Conservation (phyloP, 2,329 filamentous ascomycete genomes). For the Tympanopsis confertula region DNA sequence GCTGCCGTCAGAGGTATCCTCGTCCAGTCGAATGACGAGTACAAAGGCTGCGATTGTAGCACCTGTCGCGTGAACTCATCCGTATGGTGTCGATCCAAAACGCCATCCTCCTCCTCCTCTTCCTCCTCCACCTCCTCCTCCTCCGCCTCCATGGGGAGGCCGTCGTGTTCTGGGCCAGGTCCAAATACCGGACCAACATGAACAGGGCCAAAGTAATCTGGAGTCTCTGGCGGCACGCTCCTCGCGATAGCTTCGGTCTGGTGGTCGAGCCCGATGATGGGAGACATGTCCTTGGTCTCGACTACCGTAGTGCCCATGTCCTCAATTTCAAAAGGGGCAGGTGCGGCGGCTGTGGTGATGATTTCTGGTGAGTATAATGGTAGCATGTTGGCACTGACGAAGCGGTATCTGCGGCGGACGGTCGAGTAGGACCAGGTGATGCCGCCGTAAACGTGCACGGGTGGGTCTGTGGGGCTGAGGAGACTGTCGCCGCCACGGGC, state of each 20-base stretch:
- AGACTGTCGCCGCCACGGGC: slow-evolving; percentile 37
- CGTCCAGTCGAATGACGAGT: slow-evolving; percentile 71
- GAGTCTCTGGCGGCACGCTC: slow-evolving; percentile 18
- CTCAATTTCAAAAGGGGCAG: slow-evolving; percentile 11
- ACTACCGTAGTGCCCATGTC: slow-evolving; percentile 9
- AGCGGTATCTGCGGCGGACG: slow-evolving; percentile 53
- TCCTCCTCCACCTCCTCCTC: not conserved
- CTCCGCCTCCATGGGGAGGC: not conserved
- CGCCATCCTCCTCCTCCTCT: slow-evolving; percentile 2
- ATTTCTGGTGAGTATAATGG: slow-evolving; percentile 11
- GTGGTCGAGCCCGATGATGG: not conserved
- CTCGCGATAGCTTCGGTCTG: not conserved
- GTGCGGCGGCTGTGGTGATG: slow-evolving; percentile 25
- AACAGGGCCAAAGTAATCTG: slow-evolving; percentile 25
- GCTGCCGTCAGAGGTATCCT: slow-evolving; percentile 50
- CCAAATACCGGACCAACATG: no score
- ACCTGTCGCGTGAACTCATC: slow-evolving; percentile 30
- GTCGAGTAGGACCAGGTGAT: slow-evolving; percentile 62
- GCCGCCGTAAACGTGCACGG: slow-evolving; percentile 49
- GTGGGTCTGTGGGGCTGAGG: slow-evolving; percentile 32
- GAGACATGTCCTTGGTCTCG: not conserved
- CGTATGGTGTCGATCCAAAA: slow-evolving; percentile 16
- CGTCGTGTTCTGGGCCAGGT: not conserved
- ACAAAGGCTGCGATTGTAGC: slow-evolving; percentile 17
- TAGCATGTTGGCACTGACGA: slow-evolving; percentile 46